Conservation (phyloP, 1,284 basidiomycete species). For the Grifola frondosa region DNA sequence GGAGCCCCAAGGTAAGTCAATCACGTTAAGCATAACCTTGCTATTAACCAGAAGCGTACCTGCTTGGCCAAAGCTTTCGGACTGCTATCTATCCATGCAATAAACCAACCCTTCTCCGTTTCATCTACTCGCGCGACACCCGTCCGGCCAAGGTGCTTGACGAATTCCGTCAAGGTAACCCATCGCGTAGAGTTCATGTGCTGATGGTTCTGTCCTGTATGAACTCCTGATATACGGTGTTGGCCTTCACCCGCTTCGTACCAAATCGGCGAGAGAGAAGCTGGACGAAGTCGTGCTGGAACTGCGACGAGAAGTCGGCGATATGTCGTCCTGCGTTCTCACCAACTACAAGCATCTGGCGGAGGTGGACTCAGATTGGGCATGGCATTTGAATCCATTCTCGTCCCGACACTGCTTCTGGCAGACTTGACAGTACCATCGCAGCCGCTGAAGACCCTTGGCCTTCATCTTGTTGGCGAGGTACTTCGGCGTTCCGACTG, state of each 20-base stretch:
- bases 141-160: constrained; percentile 85
- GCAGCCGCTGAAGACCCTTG: constrained; percentile 88
- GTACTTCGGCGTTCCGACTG: constrained; percentile 88
- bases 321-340: constrained; percentile 92
- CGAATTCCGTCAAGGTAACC: constrained; percentile 95
- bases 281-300: constrained; percentile 90
- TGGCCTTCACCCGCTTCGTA: constrained; percentile 91
- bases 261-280: constrained; percentile 89
- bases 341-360: constrained; percentile 95
- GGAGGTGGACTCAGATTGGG: constrained; percentile 86
- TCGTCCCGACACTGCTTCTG: constrained; percentile 96
- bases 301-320: constrained; percentile 84
- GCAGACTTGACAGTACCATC: constrained; percentile 97
- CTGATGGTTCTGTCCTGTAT: constrained; percentile 93
- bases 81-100: constrained; percentile 95
- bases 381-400: constrained; percentile 95
- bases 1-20: constrained; percentile 14
- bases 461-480: constrained; percentile 96
- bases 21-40: constrained; percentile 7
- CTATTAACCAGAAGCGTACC: constrained; percentile 53
- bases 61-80: constrained; percentile 92
- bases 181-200: constrained; percentile 99
- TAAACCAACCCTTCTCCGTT: constrained; percentile 96
- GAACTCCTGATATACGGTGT: constrained; percentile 97
- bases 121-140: constrained; percentile 94